Conservation (phyloP, 192 early-diverging fungal genomes). For the Dispira parvispora region DNA sequence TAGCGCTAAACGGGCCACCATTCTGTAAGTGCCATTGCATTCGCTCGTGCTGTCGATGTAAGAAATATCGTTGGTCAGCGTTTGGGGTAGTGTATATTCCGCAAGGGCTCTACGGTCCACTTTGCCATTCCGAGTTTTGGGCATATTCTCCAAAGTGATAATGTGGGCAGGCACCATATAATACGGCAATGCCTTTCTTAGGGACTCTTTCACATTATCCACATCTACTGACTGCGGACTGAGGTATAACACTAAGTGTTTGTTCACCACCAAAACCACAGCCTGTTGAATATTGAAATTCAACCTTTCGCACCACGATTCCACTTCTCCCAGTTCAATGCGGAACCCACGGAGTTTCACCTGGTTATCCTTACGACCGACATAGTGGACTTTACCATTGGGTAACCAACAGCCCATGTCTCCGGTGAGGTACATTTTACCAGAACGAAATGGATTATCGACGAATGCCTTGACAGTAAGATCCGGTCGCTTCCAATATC, state of each 20-base stretch:
- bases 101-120: constrained; percentile 19
- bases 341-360: constrained; percentile 53
- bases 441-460: constrained; percentile 7
- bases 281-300: constrained; percentile 22
- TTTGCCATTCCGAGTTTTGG: constrained; percentile 17
- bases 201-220: constrained; percentile 23
- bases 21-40: too few relatives aligned
- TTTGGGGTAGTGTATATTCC: too few relatives aligned
- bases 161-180: constrained; percentile 43
- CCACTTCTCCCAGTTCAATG: constrained; percentile 49
- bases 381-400: constrained; percentile 37
- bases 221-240: constrained; percentile 15
- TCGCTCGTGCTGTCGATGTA: too few relatives aligned
- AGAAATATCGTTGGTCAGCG: too few relatives aligned
- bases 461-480: constrained; percentile 1
- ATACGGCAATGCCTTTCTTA: constrained; percentile 33
- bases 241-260: constrained; percentile 40
- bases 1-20: too few relatives aligned
- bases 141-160: constrained; percentile 14
- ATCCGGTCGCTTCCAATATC: constrained; percentile 1
- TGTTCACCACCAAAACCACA: constrained; percentile 24
- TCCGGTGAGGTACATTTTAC: constrained; percentile 36
- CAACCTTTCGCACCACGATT: constrained; percentile 31
- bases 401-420: constrained; percentile 42
- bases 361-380: constrained; percentile 42